Percentiles rank a stretch among this genome's conserved stretches.
Conservation (phyloP, 2,329 filamentous ascomycete genomes). For the Penicillium sp. region DNA sequence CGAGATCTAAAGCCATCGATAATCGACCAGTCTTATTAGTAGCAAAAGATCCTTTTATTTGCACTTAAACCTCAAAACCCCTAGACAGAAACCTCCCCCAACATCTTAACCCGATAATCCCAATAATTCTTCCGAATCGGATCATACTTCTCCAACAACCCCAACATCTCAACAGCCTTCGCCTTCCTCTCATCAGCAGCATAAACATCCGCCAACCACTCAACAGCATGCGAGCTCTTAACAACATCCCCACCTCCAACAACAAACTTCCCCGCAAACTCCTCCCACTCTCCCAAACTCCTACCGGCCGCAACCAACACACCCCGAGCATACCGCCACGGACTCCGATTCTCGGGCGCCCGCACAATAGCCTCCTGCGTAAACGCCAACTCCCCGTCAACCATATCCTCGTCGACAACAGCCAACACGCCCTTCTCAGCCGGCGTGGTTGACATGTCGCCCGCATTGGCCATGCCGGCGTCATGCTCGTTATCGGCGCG, state of each 20-base stretch:
- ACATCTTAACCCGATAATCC: conserved; percentile 66
- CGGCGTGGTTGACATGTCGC: conserved; percentile 9
- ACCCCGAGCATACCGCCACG: conserved; percentile 89
- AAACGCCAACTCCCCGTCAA: conserved; percentile 74
- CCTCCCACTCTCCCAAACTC: conserved; percentile 50
- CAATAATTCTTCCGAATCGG: conserved; percentile 89
- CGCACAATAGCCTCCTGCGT: conserved; percentile 70
- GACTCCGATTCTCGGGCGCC: conserved; percentile 89
- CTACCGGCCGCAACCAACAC: conserved; percentile 66
- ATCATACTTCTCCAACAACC: conserved; percentile 82
- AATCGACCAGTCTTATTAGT: not conserved
- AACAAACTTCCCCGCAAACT: conserved; percentile 57
- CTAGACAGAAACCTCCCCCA: not conserved
- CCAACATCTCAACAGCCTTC: conserved; percentile 68
- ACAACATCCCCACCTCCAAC: conserved; percentile 48
- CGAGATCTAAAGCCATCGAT: not conserved
- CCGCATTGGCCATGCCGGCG: conserved; percentile 36
- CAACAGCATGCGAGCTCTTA: conserved; percentile 59
- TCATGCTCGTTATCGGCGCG: conserved; percentile 38
- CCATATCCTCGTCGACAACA: conserved; percentile 59
- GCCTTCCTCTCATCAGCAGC: conserved; percentile 44
- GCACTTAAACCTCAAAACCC: not conserved
- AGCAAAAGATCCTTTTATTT: not conserved
- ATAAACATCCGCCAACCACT: conserved; percentile 51
- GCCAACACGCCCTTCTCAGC: conserved; percentile 33